These are phyloP conservation scores for Fusarium sp. DNA, from an alignment of 2,329 filamentous ascomycete genomes.

Conservation along the genomic window DNA sequence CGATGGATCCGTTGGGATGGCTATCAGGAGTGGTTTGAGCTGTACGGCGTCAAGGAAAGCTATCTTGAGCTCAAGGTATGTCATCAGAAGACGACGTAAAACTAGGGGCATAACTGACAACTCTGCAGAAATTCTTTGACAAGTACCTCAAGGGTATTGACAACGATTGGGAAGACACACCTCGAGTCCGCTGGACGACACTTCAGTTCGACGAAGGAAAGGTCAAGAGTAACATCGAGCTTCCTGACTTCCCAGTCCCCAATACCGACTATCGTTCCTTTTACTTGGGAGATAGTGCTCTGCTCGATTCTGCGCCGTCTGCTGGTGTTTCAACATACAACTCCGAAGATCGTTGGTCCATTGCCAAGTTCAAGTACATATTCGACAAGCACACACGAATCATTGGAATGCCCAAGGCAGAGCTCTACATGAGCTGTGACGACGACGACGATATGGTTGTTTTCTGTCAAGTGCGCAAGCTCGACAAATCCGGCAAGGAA, in stretches of 20 bases:
- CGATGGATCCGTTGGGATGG: slow-evolving; percentile 41
- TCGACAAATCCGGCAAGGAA: slow-evolving; percentile 16
- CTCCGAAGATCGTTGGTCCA: slow-evolving; percentile 33
- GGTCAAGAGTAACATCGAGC: slow-evolving; percentile 28
- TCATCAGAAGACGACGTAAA: fast-evolving
- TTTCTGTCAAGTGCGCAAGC: slow-evolving; percentile 18
- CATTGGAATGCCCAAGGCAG: slow-evolving; percentile 27
- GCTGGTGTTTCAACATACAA: slow-evolving; percentile 5
- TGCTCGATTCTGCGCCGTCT: background rate
- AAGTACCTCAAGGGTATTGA: slow-evolving; percentile 36
- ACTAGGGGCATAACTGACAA: background rate
- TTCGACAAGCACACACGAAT: slow-evolving; percentile 25
- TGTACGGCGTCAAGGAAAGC: slow-evolving; percentile 21
- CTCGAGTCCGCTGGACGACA: slow-evolving; percentile 35
- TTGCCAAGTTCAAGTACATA: slow-evolving; percentile 29
- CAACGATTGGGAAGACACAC: slow-evolving; percentile 41
- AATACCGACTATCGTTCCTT: slow-evolving; percentile 16
- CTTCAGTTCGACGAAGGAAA: slow-evolving; percentile 39
- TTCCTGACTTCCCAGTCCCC: slow-evolving; percentile 29
- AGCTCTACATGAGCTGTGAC: slow-evolving; percentile 35
- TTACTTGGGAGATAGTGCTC: slow-evolving; percentile 9
- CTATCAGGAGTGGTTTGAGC: slow-evolving; percentile 38
- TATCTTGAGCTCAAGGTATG: slow-evolving; percentile 16
- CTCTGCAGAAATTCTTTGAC: slow-evolving; percentile 29
- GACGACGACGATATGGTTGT: slow-evolving; percentile 23